Evolutionary conservation across 352 stramenopile species (phyloP).

Genomic region (Pythium graminicola): DNA sequence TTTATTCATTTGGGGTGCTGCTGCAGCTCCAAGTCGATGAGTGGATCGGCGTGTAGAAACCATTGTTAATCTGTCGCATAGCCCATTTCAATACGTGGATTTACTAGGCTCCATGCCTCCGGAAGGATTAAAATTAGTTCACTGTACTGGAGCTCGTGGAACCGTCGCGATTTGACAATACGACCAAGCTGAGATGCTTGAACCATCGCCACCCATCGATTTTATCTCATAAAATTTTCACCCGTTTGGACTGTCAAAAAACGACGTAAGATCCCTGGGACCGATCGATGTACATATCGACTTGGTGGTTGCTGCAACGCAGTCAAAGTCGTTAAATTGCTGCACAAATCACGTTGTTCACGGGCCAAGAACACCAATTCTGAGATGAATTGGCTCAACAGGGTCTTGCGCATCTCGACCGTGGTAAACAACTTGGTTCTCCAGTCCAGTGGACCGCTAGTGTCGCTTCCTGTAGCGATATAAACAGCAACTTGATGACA

Average conservation of each 20-base stretch:
- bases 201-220: neutral
- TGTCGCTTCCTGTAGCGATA: slow-evolving; percentile 25
- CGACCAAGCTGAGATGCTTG: too few relatives aligned
- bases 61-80: too few relatives aligned
- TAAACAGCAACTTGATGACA: slow-evolving; percentile 27
- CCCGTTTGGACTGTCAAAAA: slow-evolving; percentile 25
- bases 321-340: slow-evolving; percentile 6
- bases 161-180: neutral
- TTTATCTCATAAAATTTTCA: slow-evolving; percentile 22
- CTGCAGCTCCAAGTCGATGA: too few relatives aligned
- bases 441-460: slow-evolving; percentile 10
- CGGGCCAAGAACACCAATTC: slow-evolving; percentile 21
- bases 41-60: too few relatives aligned
- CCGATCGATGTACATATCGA: slow-evolving; percentile 8
- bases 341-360: slow-evolving; percentile 13
- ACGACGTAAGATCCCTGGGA: slow-evolving; percentile 17
- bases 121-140: too few relatives aligned
- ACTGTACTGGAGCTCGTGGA: neutral
- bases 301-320: slow-evolving; percentile 2
- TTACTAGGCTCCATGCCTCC: too few relatives aligned
- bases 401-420: slow-evolving; percentile 19
- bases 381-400: slow-evolving; percentile 23
- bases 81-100: too few relatives aligned
- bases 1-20: too few relatives aligned
- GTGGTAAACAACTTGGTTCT: slow-evolving; percentile 20